Conservation (phyloP, 176 grass and related monocot genomes). For the barley (Hordeum vulgare) region DNA sequence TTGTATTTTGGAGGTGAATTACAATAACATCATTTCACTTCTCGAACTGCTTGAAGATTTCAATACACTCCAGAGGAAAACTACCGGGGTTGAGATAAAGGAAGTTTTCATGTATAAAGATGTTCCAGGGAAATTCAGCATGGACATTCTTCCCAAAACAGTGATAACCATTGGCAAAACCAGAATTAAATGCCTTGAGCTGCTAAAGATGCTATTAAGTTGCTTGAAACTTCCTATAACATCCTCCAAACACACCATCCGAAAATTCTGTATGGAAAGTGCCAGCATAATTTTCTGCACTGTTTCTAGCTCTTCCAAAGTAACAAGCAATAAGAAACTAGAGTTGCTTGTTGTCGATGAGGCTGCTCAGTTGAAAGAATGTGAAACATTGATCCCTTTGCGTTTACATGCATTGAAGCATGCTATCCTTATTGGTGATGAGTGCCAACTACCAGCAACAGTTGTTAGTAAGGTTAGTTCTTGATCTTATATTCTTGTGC, state of each 20-base stretch:
- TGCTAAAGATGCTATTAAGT: slow-evolving; percentile 33
- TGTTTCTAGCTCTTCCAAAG: slow-evolving; percentile 48
- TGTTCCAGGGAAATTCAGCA: neutral
- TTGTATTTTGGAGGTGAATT: slow-evolving; percentile 37
- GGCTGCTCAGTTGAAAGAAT: slow-evolving; percentile 79
- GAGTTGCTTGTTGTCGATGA: slow-evolving; percentile 72
- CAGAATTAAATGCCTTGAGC: slow-evolving; percentile 32
- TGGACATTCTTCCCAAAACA: slow-evolving; percentile 6
- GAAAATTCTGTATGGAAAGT: slow-evolving; percentile 36
- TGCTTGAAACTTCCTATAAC: slow-evolving; percentile 47
- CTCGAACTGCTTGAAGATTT: slow-evolving; percentile 46
- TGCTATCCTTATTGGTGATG: slow-evolving; percentile 76
- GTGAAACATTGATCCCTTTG: slow-evolving; percentile 70
- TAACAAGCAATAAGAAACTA: slow-evolving; percentile 26
- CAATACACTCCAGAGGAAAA: slow-evolving; percentile 11
- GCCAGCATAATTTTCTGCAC: slow-evolving; percentile 66
- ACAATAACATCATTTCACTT: slow-evolving; percentile 37
- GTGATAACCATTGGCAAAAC: slow-evolving; percentile 24
- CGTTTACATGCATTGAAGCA: slow-evolving; percentile 40
- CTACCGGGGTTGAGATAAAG: slow-evolving; percentile 22
- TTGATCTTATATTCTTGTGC: neutral
- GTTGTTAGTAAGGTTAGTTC: slow-evolving; percentile 71
- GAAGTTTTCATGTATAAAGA: slow-evolving; percentile 31
- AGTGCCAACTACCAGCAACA: slow-evolving; percentile 64
- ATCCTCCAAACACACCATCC: neutral